Base-by-base conservation (phyloP, 305 asterid species). In the Rubia tinctorum region DNA sequence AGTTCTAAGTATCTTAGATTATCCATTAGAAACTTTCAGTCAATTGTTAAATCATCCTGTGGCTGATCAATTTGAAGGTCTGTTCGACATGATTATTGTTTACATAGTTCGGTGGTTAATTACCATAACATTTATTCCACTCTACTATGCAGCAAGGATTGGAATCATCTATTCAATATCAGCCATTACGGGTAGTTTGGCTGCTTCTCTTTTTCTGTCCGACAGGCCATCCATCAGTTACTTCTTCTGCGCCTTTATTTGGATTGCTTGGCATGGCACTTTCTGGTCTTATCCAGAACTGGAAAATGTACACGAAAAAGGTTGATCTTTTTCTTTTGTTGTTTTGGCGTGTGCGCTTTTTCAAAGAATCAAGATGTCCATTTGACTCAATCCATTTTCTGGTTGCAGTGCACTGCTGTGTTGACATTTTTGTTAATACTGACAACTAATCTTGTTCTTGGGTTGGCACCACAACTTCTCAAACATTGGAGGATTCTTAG, bases 211-310 rank as follows among this genome's bases (percentile, higher is more conserved):
- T 14, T 93, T 93, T 76, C 80, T 90, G 77, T 88, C 87, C 75
- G 90, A 90, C 80, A 82, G 93, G 77, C 87, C 98, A 64, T n/a
- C n/a, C n/a, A n/a, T 84, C 97, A 56, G 91, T 93, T 80, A 76
- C 93, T 75, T 91, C 93, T 30, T 90, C 98, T 20, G 91, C 90
- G 53, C 89, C 98, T 40, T 82, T 93, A 67, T 87, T 83, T 76
- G 98, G 98, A 81, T 78, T 93, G 82, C 96, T 93, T 68, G 97
- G 98, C 58, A 87, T 91, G 68, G 66, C 88, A 56, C 82, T 93
- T 42, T 87, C 96, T 69, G 95, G 87, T 68, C 95, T 93, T 69
- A 81, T 91, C 70, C 71, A 82, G 73, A 86, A 91, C 59, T 82
- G 97, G 95, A 88, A 89, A 58, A 44, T 83, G 66, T 93, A 91